Base-by-base conservation (phyloP, 768 basidiomycete species). In the Mycena galopus region DNA sequence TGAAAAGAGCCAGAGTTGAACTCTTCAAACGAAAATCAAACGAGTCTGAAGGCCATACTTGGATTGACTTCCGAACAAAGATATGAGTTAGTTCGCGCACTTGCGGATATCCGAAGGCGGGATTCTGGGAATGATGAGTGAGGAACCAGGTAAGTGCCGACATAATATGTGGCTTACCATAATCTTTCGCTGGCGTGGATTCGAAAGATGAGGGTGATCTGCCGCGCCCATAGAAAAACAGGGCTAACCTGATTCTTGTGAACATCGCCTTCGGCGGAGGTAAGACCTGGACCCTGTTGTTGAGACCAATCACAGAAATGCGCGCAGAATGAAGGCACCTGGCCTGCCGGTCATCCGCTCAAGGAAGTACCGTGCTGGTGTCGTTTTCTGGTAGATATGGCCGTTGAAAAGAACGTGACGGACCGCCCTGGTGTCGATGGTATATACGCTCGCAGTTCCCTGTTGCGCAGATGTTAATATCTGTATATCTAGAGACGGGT, bases 381-480 rank as follows among this genome's bases (percentile, higher is more conserved):
- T 76, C 0, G 88, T 81, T 74, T 89, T 90, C 53, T 84, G 83
- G 53, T 86, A 89, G 42, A 81, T 78, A 10, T 81, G 76, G 11
- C 80, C 76, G 67, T 89, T 85, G 3, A 79, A 78, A 16, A 91
- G 81, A 62, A 91, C 81, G 71, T 90, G 86, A 17, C 84, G 80
- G 29, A 91, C 23, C 0, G 89, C 89, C 8, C 84, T 82, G 1
- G 85, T 80, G 72, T 92, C 90, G 51, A 81, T 67, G 0, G 88
- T 88, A 75, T 84, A 79, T n/a, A 89, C 35, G 14, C 81, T 78
- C 37, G 32, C 32, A 29, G 56, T 56, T 37, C 71, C 11, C 47
- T 60, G 19, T 6, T 10, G 4, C 27, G n/a, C 50, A 51, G 23
- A 51, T 11, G 9, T 51, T 11, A 51, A 25, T 51, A 5, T 37